These are phyloP conservation scores for Penicillium concentricum DNA, from an alignment of 2,329 filamentous ascomycete species.

Conservation along the genomic window DNA sequence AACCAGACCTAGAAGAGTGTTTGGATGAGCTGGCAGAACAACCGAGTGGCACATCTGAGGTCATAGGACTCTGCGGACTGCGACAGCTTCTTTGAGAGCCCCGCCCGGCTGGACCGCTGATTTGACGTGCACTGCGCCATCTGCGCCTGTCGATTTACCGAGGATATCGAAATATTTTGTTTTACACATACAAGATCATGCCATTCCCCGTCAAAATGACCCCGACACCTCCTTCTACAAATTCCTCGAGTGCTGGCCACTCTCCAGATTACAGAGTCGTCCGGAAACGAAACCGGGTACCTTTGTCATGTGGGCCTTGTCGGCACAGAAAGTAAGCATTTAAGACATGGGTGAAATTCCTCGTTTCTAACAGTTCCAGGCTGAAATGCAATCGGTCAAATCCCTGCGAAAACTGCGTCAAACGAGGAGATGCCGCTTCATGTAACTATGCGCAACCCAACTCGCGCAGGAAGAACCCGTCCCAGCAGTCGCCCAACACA, in stretches of 20 bases:
- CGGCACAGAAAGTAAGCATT: slow-evolving; percentile 77
- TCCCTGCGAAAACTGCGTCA: slow-evolving; percentile 92
- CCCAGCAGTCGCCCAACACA: slow-evolving; percentile 58
- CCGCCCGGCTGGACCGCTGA: not conserved
- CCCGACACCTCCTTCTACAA: slow-evolving; percentile 54
- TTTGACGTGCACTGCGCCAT: not conserved
- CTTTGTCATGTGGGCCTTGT: slow-evolving; percentile 87
- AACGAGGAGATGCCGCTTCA: slow-evolving; percentile 74
- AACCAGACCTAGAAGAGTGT: not conserved
- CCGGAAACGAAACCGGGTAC: slow-evolving; percentile 86
- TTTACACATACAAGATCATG: not conserved
- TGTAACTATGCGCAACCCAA: slow-evolving; percentile 76
- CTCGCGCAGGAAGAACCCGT: slow-evolving; percentile 67
- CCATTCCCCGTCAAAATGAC: slow-evolving; percentile 32
- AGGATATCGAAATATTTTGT: no score
- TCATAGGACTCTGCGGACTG: not conserved
- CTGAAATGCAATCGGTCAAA: slow-evolving; percentile 91
- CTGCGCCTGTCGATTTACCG: not conserved
- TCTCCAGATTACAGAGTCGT: slow-evolving; percentile 88
- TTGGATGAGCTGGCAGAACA: not conserved
- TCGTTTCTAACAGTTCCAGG: slow-evolving; percentile 36
- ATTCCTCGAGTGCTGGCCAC: slow-evolving; percentile 71
- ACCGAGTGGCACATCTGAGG: not conserved
- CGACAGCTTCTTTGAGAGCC: not conserved
- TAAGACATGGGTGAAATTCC: not conserved